Percentiles rank a stretch among this genome's conserved stretches.
phyloP scores from a whole-genome alignment of 306 rosid species.

The Medicago lupulina region DNA sequence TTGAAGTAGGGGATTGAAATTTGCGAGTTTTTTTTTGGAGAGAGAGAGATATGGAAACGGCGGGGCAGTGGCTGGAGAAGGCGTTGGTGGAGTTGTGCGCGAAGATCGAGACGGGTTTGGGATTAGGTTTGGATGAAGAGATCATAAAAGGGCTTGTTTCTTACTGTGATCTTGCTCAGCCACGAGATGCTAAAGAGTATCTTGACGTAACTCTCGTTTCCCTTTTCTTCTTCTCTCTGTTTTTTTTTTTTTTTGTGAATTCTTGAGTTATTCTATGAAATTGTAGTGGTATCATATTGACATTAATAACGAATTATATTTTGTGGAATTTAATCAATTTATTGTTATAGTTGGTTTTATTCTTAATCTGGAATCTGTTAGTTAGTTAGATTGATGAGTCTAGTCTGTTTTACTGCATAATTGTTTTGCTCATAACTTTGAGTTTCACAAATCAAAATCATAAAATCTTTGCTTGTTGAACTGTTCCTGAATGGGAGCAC shows the following conservation, averaged over 20 bases:
- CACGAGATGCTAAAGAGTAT: slow-evolving; percentile 89
- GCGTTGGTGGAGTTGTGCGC: slow-evolving; percentile 78
- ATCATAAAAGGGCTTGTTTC: slow-evolving; percentile 90
- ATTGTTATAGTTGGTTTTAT: background rate
- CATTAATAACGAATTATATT: background rate
- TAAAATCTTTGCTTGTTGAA: background rate
- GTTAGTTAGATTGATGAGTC: background rate
- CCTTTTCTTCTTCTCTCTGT: background rate
- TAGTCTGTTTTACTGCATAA: background rate
- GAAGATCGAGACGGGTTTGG: slow-evolving; percentile 76
- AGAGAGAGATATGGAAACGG: slow-evolving; percentile 30
- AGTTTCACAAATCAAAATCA: background rate
- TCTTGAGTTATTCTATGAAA: background rate
- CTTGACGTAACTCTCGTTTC: slow-evolving; percentile 67
- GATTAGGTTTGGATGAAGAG: slow-evolving; percentile 69
- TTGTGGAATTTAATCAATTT: background rate
- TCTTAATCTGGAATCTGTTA: slow-evolving; percentile 5
- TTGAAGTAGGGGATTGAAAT: background rate
- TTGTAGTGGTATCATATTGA: background rate
- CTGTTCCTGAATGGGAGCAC: background rate
- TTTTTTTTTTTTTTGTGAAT: background rate
- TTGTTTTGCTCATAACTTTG: too few species aligned
- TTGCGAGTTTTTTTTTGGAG: background rate
- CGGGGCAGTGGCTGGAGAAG: slow-evolving; percentile 88
- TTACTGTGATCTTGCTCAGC: slow-evolving; percentile 84